A percentile compares a stretch with the other conserved stretches of the same genome.
phyloP scores from a whole-genome alignment of 2,329 filamentous ascomycete genomes.

The Apiospora marii region DNA sequence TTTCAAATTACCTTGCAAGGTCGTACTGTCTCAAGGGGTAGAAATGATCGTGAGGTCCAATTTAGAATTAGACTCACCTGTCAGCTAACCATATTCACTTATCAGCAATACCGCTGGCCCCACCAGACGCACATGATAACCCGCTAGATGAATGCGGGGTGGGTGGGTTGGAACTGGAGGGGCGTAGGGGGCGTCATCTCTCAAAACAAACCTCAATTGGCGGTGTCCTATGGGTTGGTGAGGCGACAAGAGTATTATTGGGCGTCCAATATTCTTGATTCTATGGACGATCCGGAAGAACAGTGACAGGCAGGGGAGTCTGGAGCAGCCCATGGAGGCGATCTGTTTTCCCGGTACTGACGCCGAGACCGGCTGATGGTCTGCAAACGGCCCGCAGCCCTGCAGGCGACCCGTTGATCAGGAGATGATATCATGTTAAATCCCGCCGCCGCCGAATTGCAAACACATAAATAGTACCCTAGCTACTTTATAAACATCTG shows the following conservation, averaged over 20 bases:
- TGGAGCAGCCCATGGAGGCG: background rate
- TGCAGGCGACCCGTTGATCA: conserved; percentile 3
- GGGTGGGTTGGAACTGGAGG: background rate
- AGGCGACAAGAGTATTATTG: background rate
- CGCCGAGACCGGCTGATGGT: conserved; percentile 11
- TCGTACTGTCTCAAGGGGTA: no score
- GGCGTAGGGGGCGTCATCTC: background rate
- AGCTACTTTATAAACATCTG: background rate
- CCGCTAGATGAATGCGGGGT: conserved; percentile 11
- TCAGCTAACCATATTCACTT: background rate
- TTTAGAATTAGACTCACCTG: background rate
- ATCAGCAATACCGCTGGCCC: background rate
- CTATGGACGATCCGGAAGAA: background rate
- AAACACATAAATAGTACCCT: background rate
- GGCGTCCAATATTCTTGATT: background rate
- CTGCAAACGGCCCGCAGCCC: background rate
- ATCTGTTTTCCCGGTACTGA: background rate
- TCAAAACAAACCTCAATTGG: background rate
- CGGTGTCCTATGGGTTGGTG: background rate
- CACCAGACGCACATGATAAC: background rate
- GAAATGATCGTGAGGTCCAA: background rate
- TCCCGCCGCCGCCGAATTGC: background rate
- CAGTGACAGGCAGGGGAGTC: background rate
- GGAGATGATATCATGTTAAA: conserved; percentile 15
- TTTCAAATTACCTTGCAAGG: no score